Evolutionary conservation across 768 basidiomycete species (phyloP).

Genomic region (Tylopilus sp.): DNA sequence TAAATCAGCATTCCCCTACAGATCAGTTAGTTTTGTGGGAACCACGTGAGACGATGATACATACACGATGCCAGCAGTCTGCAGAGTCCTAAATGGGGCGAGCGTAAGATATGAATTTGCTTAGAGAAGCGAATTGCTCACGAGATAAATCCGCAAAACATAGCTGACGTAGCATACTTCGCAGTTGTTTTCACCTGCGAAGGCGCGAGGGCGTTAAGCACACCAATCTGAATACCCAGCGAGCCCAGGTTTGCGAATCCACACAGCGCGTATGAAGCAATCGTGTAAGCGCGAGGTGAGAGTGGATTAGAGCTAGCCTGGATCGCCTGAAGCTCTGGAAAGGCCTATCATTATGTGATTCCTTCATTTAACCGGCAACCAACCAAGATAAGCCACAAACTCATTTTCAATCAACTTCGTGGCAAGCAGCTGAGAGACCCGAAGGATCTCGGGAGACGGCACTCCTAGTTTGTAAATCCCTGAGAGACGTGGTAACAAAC

Average conservation of each 20-base stretch:
- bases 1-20: conserved; percentile 47
- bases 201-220: conserved; percentile 67
- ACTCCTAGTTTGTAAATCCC: conserved; percentile 44
- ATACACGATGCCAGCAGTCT: conserved; percentile 58
- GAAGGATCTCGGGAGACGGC: conserved; percentile 75
- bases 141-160: conserved; percentile 69
- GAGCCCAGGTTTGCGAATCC: conserved; percentile 89
- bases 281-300: conserved; percentile 71
- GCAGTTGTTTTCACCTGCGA: conserved; percentile 69
- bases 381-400: conserved; percentile 67
- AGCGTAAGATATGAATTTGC: not conserved
- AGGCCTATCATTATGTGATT: not conserved
- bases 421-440: conserved; percentile 76
- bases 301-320: conserved; percentile 51
- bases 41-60: conserved; percentile 22
- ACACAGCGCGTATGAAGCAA: conserved; percentile 84
- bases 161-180: conserved; percentile 61
- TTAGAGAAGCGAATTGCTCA: conserved; percentile 5
- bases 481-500: not conserved
- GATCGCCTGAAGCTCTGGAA: conserved; percentile 40
- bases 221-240: conserved; percentile 83
- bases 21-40: conserved; percentile 14
- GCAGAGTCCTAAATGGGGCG: conserved; percentile 38
- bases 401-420: conserved; percentile 88
- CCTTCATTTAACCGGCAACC: conserved; percentile 2